phyloP scores from a whole-genome alignment of 768 basidiomycete genomes.

The Leccinum barrowsii region DNA sequence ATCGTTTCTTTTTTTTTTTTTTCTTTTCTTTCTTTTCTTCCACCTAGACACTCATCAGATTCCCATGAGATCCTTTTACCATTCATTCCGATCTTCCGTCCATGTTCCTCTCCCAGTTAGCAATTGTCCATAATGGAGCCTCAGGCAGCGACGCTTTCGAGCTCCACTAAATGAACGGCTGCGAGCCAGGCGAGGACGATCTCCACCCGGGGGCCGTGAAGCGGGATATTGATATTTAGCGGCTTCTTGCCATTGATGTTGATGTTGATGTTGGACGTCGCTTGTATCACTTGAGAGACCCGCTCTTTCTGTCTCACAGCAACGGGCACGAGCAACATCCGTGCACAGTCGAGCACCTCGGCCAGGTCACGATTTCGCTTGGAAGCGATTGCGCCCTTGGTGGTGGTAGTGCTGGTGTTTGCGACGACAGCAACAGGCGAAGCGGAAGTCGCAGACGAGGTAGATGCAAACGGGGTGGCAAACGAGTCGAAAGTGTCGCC shows the following conservation, averaged over 20 bases:
- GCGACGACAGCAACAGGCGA: background rate
- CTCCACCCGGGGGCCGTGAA: conserved; percentile 85
- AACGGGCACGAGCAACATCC: conserved; percentile 73
- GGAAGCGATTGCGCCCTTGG: background rate
- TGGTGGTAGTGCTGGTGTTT: background rate
- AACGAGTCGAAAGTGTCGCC: conserved; percentile 17
- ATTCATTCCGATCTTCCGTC: background rate
- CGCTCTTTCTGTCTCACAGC: conserved; percentile 58
- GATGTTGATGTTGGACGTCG: conserved; percentile 10
- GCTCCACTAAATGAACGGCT: conserved; percentile 72
- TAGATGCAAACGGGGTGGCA: conserved; percentile 17
- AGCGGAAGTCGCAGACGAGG: conserved; percentile 12
- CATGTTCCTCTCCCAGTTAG: background rate
- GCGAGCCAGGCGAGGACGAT: conserved; percentile 82
- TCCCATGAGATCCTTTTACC: conserved; percentile 9
- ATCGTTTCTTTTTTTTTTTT: background rate
- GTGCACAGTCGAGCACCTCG: conserved; percentile 61
- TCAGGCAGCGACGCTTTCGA: conserved; percentile 44
- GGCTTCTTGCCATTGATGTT: conserved; percentile 47
- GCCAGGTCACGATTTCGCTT: conserved; percentile 37
- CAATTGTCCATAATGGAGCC: background rate
- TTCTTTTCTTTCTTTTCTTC: background rate
- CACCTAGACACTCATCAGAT: conserved; percentile 12
- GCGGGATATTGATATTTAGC: conserved; percentile 70
- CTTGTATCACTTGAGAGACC: conserved; percentile 52